Conservation (phyloP, 148 eudicot genomes). For the Cornus kousa region DNA sequence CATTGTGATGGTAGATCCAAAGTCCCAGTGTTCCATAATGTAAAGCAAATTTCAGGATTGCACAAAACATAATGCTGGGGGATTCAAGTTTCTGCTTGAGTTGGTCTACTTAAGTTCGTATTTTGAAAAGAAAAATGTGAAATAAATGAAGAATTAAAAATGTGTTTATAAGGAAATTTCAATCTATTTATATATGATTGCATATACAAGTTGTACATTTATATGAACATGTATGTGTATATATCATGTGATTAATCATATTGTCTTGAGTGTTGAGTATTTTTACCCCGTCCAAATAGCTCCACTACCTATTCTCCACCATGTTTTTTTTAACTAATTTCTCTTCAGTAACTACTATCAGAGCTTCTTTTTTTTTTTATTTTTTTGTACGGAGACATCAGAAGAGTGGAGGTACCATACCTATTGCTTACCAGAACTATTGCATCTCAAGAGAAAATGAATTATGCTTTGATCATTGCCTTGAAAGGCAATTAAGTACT, state of each 20-base stretch:
- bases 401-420: neutral
- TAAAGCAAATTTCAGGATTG: neutral
- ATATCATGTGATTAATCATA: neutral
- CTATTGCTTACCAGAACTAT: neutral
- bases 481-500: neutral
- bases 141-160: too few relatives aligned
- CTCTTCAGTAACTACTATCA: neutral
- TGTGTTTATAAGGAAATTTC: neutral
- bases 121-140: too few relatives aligned
- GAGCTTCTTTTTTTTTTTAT: neutral
- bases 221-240: neutral
- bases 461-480: neutral
- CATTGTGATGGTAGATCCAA: too few relatives aligned
- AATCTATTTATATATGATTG: neutral
- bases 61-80: neutral
- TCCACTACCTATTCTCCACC: too few relatives aligned
- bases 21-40: neutral
- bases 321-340: too few relatives aligned
- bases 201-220: too few relatives aligned
- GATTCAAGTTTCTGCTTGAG: neutral
- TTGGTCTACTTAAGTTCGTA: too few relatives aligned
- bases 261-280: neutral
- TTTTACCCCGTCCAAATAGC: too few relatives aligned
- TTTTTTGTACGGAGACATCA: neutral
- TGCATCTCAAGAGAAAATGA: neutral